Percentiles rank a stretch among this genome's conserved stretches.
Evolutionary conservation across 495 filamentous ascomycete genomes (phyloP).

Genomic region (Aspergillus hancockii): DNA sequence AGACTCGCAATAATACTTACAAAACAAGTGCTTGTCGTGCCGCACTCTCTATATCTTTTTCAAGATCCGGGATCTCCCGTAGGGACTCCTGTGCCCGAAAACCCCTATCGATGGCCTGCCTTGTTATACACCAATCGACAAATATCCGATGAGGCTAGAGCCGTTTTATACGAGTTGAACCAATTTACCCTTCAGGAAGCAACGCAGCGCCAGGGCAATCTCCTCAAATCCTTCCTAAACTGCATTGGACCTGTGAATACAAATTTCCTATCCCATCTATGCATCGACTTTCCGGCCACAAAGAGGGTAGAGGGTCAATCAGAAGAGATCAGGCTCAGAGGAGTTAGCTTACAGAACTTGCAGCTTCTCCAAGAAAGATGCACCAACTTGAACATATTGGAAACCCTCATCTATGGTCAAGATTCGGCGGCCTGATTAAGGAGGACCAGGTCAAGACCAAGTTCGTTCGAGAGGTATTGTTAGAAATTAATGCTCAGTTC

Average conservation of each 20-base stretch:
- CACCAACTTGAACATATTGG: background rate
- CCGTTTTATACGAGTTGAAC: background rate
- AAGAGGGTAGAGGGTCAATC: background rate
- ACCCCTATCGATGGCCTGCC: background rate
- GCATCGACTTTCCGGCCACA: background rate
- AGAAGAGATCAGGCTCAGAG: background rate
- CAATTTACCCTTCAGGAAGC: background rate
- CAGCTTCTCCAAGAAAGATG: background rate
- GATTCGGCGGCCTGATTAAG: background rate
- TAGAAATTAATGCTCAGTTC: background rate
- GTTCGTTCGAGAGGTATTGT: background rate
- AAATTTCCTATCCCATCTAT: background rate
- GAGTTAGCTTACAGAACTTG: background rate
- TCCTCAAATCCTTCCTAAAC: background rate
- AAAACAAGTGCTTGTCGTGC: background rate
- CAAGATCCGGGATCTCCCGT: background rate
- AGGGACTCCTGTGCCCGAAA: background rate
- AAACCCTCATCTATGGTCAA: background rate
- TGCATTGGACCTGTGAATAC: background rate
- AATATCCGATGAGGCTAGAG: background rate
- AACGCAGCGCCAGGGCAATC: background rate
- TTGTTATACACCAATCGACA: background rate
- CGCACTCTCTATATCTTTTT: background rate
- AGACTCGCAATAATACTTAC: background rate
- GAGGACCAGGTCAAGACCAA: background rate